These are phyloP conservation scores for Talaromyces stipitatus DNA, from an alignment of 495 filamentous ascomycete genomes.

Conservation along the genomic window DNA sequence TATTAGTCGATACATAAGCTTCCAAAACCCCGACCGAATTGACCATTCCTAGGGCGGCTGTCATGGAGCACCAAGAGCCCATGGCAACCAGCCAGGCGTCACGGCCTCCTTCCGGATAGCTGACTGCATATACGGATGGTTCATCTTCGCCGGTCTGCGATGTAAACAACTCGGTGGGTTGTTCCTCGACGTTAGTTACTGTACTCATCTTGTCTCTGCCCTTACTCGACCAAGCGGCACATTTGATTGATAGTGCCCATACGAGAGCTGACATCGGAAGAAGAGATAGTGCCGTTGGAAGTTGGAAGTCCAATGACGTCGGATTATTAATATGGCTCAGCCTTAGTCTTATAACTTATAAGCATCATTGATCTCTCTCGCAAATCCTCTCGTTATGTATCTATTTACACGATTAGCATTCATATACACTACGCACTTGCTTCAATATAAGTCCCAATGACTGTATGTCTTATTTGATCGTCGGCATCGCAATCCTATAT, in stretches of 20 bases:
- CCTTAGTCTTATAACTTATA: too few relatives aligned
- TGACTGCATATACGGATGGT: background rate
- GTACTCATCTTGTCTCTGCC: background rate
- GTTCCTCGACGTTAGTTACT: background rate
- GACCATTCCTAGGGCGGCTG: conserved; percentile 57
- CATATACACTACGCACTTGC: too few relatives aligned
- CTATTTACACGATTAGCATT: too few relatives aligned
- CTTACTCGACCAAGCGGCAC: background rate
- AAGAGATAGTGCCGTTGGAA: too few relatives aligned
- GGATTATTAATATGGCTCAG: background rate
- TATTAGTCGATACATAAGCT: conserved; percentile 46
- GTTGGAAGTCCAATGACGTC: background rate
- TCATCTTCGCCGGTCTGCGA: background rate
- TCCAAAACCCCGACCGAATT: conserved; percentile 63
- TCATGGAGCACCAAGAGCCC: conserved; percentile 56
- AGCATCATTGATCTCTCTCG: too few relatives aligned
- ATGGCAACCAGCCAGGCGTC: conserved; percentile 60
- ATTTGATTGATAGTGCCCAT: too few relatives aligned
- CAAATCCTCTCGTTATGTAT: too few relatives aligned
- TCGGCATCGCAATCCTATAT: too few relatives aligned
- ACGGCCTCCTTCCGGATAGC: conserved; percentile 58
- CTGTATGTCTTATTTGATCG: too few relatives aligned
- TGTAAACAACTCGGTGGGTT: background rate
- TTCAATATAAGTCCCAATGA: too few relatives aligned
- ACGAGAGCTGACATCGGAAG: too few relatives aligned